Percentiles rank a stretch among this genome's conserved stretches.
These are phyloP conservation scores for Colletotrichum sp. DNA, from an alignment of 2,329 filamentous ascomycete genomes.

Conservation along the genomic window DNA sequence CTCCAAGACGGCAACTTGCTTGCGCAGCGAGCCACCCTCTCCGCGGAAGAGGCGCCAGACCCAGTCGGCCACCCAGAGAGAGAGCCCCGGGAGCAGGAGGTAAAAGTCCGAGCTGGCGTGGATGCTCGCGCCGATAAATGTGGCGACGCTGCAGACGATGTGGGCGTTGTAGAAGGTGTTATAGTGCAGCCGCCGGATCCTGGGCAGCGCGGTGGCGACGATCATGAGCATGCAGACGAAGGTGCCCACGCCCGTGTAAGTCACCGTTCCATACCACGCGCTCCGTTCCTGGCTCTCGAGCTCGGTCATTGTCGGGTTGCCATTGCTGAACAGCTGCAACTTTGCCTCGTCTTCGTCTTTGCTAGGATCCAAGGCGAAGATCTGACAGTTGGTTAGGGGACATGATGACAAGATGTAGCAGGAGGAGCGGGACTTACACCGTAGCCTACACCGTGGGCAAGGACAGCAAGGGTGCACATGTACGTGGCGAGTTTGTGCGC, in stretches of 20 bases:
- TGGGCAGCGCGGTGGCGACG: constrained; percentile 10
- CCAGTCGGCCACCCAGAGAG: constrained; percentile 15
- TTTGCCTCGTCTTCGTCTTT: background rate
- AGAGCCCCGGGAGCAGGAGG: constrained; percentile 17
- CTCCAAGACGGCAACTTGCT: constrained; percentile 1
- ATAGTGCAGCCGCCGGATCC: constrained; percentile 17
- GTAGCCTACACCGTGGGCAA: constrained; percentile 16
- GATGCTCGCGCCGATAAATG: constrained; percentile 2
- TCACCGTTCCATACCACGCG: constrained; percentile 2
- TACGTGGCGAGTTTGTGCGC: constrained; percentile 16
- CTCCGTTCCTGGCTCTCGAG: background rate
- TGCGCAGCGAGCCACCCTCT: background rate
- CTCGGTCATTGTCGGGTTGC: constrained; percentile 19
- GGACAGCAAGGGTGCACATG: background rate
- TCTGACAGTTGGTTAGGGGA: background rate
- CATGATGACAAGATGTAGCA: background rate
- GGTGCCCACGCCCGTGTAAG: constrained; percentile 6
- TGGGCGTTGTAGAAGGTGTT: constrained; percentile 23
- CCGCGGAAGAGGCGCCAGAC: constrained; percentile 11
- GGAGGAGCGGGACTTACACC: background rate
- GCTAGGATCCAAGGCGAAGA: background rate
- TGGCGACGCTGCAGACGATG: background rate
- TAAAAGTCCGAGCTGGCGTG: constrained; percentile 25
- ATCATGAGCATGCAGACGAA: background rate
- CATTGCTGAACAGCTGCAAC: constrained; percentile 8